These are phyloP conservation scores for Dorcoceras hygrometricum DNA, from an alignment of 257 asterid genomes.

Conservation along the genomic window DNA sequence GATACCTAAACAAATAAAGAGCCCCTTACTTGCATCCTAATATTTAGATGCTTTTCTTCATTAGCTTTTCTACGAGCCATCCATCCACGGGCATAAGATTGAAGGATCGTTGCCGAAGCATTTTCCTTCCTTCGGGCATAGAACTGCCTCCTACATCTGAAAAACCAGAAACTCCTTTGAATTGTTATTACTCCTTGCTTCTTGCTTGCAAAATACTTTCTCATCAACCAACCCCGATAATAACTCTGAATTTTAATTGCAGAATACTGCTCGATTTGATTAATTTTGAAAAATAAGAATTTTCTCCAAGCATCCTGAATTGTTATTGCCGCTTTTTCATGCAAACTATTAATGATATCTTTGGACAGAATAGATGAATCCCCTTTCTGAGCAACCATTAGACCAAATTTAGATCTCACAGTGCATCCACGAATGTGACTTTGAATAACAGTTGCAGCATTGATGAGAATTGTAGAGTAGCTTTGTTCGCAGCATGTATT, in stretches of 20 bases:
- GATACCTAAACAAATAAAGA: conserved; percentile 1
- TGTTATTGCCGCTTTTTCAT: conserved; percentile 39
- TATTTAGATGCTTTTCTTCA: conserved; percentile 33
- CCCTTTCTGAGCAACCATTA: conserved; percentile 20
- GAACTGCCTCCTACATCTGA: conserved; percentile 36
- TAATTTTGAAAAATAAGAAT: conserved; percentile 30
- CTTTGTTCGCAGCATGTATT: conserved; percentile 22
- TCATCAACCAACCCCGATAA: conserved; percentile 57
- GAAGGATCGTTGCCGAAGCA: conserved; percentile 52
- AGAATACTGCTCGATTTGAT: conserved; percentile 45
- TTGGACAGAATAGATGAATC: conserved; percentile 24
- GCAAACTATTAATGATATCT: conserved; percentile 24
- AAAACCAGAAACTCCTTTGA: conserved; percentile 51
- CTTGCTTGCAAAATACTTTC: conserved; percentile 40
- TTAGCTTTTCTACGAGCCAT: conserved; percentile 46
- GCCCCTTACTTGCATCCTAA: conserved; percentile 58
- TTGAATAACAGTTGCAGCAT: conserved; percentile 41
- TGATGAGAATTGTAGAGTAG: conserved; percentile 16
- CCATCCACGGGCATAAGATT: conserved; percentile 75
- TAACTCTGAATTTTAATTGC: conserved; percentile 74
- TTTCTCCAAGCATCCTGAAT: conserved; percentile 59
- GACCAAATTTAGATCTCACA: conserved; percentile 32
- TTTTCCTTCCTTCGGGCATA: conserved; percentile 38
- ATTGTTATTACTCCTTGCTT: conserved; percentile 47
- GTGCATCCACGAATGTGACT: conserved; percentile 32